Base-by-base conservation (phyloP, 495 filamentous ascomycete genomes). In the Xylaria castorea region DNA sequence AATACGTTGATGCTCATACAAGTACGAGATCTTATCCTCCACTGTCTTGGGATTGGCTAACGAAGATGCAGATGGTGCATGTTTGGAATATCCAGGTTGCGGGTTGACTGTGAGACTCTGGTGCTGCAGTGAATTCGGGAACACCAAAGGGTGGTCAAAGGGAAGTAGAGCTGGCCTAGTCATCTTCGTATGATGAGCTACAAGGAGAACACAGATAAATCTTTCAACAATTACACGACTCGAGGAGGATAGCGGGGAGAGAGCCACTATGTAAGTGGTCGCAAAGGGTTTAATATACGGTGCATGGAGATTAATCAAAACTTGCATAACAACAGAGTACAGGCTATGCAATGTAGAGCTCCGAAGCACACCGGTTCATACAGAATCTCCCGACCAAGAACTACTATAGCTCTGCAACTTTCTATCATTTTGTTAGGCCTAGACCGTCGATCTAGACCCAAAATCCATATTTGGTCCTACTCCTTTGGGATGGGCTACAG, bases 1-100 rank as follows among this genome's bases (percentile, higher is more conserved):
- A 14, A 57, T 32, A 57, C 53, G 53, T 57, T 57, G 53, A 20
- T 57, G 53, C 53, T 57, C 53, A 30, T 57, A 57, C 16, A 57
- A 18, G 53, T 32, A 57, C 53, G 25, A 32, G 12, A 57, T 57
- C 27, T 57, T 57, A 32, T 57, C 53, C 27, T 57, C 27, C 53
- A 57, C 53, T 14, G 53, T 57, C 53, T 57, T 57, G 27, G 53
- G 53, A 9, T 32, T 57, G 27, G 27, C 27, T 18, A 57, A 8
- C 12, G 53, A 30, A 32, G 53, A 57, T 30, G 25, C 5, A 12
- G 25, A 18, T 32, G 53, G 2, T 30, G 16, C 6, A 11, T 6
- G 53, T 16, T 57, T 57, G 14, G 53, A 32, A 18, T 57, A 32
- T 57, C 53, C 53, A 18, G 53, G 53, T 32, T 57, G 53, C 53